Percentiles rank a stretch among this genome's conserved stretches.
These are phyloP conservation scores for Amphichorda felina DNA, from an alignment of 2,329 filamentous ascomycete genomes.

Conservation along the genomic window DNA sequence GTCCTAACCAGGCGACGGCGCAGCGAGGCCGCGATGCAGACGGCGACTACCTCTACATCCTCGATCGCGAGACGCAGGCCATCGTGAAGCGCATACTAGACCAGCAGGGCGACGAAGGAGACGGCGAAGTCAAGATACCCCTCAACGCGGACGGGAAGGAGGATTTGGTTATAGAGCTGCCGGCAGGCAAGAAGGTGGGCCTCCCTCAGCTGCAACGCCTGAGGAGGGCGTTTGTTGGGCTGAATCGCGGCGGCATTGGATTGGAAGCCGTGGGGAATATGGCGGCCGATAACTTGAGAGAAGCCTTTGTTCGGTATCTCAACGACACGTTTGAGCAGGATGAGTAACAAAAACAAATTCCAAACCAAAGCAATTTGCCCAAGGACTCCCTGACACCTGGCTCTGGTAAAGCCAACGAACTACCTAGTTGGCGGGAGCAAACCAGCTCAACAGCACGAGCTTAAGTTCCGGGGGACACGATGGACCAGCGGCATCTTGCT, in stretches of 20 bases:
- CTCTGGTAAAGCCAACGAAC: no score
- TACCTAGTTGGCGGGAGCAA: no score
- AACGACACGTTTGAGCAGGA: slow-evolving; percentile 54
- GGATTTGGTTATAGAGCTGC: slow-evolving; percentile 50
- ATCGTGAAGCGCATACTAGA: slow-evolving; percentile 60
- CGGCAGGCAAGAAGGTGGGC: slow-evolving; percentile 47
- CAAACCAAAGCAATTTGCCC: no score
- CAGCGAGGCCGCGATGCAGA: slow-evolving; percentile 48
- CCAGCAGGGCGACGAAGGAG: slow-evolving; percentile 59
- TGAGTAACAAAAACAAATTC: slow-evolving; percentile 16
- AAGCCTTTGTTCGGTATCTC: slow-evolving; percentile 54
- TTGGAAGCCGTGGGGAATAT: slow-evolving; percentile 42
- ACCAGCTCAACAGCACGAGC: no score
- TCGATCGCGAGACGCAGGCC: slow-evolving; percentile 69
- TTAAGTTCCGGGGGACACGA: no score
- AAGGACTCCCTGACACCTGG: no score
- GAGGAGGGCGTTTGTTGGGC: slow-evolving; percentile 62
- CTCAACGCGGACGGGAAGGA: slow-evolving; percentile 21
- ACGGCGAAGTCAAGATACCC: slow-evolving; percentile 41
- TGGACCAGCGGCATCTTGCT: no score
- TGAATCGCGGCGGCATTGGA: slow-evolving; percentile 62
- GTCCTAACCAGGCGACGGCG: slow-evolving; percentile 66
- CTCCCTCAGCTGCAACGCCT: slow-evolving; percentile 68
- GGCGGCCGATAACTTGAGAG: slow-evolving; percentile 40
- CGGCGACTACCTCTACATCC: slow-evolving; percentile 66